phyloP scores from a whole-genome alignment of 495 filamentous ascomycete genomes.

The Daldinia vernicosa region DNA sequence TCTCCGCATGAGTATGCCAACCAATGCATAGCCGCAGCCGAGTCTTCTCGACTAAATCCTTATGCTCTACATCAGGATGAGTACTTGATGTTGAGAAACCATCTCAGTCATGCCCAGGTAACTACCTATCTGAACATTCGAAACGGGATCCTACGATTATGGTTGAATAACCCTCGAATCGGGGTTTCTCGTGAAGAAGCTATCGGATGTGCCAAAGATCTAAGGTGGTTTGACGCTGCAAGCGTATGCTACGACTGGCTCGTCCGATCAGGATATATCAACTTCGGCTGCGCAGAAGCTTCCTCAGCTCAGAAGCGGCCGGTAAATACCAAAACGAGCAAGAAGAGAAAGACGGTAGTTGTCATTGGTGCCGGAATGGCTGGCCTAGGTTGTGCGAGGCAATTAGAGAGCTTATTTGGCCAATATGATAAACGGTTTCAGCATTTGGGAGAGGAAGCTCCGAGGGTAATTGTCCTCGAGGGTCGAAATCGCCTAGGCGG shows the following conservation, averaged over 20 bases:
- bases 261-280: slow-evolving; percentile 90
- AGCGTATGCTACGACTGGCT: slow-evolving; percentile 93
- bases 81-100: slow-evolving; percentile 77
- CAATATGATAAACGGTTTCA: slow-evolving; percentile 76
- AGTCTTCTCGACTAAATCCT: slow-evolving; percentile 88
- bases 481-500: slow-evolving; percentile 90
- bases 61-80: slow-evolving; percentile 89
- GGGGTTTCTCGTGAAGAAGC: slow-evolving; percentile 89
- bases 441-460: slow-evolving; percentile 67
- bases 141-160: slow-evolving; percentile 92
- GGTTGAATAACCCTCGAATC: slow-evolving; percentile 89
- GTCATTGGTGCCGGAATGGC: slow-evolving; percentile 95
- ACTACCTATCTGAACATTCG: slow-evolving; percentile 97
- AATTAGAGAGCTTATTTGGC: slow-evolving; percentile 82
- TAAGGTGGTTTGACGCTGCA: slow-evolving; percentile 90
- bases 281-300: slow-evolving; percentile 86
- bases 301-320: slow-evolving; percentile 53
- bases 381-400: slow-evolving; percentile 89
- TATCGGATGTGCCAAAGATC: slow-evolving; percentile 88
- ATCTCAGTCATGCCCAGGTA: slow-evolving; percentile 88
- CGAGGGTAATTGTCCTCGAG: slow-evolving; percentile 84
- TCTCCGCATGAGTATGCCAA: slow-evolving; percentile 78
- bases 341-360: slow-evolving; percentile 74
- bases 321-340: slow-evolving; percentile 44
- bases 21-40: slow-evolving; percentile 87